Base-by-base conservation (phyloP, 257 asterid genomes). In the Plantago major region DNA sequence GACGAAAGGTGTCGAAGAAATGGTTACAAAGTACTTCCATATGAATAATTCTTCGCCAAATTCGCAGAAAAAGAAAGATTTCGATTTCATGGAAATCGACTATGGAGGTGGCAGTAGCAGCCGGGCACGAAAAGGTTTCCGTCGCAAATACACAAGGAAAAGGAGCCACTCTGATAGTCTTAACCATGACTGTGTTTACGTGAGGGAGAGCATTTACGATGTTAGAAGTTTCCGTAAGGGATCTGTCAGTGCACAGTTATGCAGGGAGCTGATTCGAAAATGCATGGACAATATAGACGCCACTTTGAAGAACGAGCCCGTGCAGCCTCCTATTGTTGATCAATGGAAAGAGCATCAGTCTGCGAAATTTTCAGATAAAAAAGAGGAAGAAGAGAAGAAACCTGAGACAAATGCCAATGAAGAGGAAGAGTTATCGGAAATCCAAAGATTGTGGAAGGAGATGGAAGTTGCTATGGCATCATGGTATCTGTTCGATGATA, bases 401-500 rank as follows among this genome's bases (percentile, higher is more conserved):
- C 68, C 80, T 7, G 14, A 72, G 0, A 30, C 7, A 40, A 58
- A 66, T 17, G 47, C 67, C 7, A 44, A 22, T 13, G 63, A 58
- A 13, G 85, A 81, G 17, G 96, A 86, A 72, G 96, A 87, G 55
- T 5, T 84, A 37, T 85, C 97, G 0, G 99, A 93, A 72, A 73
- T 89, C 15, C 95, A 89, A 65, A 80, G 79, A 86, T 52, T 93
- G 63, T 93, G 99, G 99, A 85, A 87, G 70, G 99, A 89, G 74
- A 89, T 93, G 97, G 97, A 89, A 66, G 76, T 89, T 6, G 97
- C 97, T 33, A 53, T 93, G 64, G 99, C 96, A 11, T 87, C 99
- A 4, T 84, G 80, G 81, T 87, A 82, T 67, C 79, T 89, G 22
- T 79, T 82, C 13, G 96, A 93, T n/a, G 89, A 82, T 37, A 74